phyloP scores from a whole-genome alignment of 495 filamentous ascomycete genomes.

The Rusavskia elegans region DNA sequence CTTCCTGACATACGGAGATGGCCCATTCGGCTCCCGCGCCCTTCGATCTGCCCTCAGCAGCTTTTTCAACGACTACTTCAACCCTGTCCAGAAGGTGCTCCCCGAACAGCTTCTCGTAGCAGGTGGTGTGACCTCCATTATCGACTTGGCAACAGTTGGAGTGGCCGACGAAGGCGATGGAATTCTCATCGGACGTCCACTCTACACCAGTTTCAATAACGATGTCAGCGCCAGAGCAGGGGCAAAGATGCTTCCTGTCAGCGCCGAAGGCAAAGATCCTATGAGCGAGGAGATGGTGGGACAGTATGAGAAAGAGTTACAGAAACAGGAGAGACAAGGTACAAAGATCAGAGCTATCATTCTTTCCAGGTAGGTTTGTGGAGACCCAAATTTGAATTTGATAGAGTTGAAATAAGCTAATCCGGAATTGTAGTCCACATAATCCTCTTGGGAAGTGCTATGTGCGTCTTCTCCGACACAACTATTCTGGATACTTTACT shows the following conservation, averaged over 20 bases:
- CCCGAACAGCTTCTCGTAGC: constrained; percentile 22
- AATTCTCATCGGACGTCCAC: constrained; percentile 21
- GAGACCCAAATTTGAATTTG: not conserved
- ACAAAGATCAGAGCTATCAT: not conserved
- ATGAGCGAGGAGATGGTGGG: not conserved
- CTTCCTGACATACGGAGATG: constrained; percentile 12
- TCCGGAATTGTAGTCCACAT: constrained; percentile 21
- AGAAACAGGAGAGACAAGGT: not conserved
- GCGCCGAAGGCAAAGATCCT: not conserved
- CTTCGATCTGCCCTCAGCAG: constrained; percentile 21
- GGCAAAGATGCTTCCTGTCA: not conserved
- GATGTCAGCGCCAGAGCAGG: not conserved
- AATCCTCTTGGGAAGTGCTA: constrained; percentile 23
- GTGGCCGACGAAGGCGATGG: constrained; percentile 22
- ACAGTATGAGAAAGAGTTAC: not conserved
- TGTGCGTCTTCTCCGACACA: not conserved
- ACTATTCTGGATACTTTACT: not conserved
- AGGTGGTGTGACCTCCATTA: constrained; percentile 20
- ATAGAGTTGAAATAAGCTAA: not conserved
- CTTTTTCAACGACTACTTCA: constrained; percentile 22
- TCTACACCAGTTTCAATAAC: constrained; percentile 21
- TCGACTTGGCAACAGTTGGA: constrained; percentile 20
- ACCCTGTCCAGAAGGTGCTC: constrained; percentile 15
- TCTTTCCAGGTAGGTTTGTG: not conserved
- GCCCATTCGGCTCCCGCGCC: constrained; percentile 10